Conservation (phyloP, 768 basidiomycete species). For the Lentinus tigrinus region DNA sequence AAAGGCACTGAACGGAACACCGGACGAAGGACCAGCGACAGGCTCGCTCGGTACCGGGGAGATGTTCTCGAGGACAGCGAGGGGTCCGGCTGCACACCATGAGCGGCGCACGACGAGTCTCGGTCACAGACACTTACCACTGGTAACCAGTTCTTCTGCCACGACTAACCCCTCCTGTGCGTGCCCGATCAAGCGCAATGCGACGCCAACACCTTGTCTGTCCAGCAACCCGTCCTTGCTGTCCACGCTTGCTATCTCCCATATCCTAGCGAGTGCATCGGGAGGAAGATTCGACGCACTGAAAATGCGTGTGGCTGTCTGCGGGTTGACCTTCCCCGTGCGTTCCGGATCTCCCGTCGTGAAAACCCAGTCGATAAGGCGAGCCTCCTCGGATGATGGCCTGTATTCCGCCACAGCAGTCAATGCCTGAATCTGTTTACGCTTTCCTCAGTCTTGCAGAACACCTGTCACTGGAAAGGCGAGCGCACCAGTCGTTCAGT, state of each 20-base stretch:
- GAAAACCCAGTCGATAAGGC: constrained; percentile 34
- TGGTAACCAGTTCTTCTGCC: constrained; percentile 39
- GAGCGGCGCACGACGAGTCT: neutral
- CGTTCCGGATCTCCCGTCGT: constrained; percentile 38
- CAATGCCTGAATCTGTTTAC: constrained; percentile 5
- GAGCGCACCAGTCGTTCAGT: constrained; percentile 19
- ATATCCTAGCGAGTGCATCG: constrained; percentile 56
- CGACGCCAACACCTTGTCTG: constrained; percentile 53
- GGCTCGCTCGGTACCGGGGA: constrained; percentile 3
- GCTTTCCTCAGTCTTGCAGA: neutral
- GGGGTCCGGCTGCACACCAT: constrained; percentile 31
- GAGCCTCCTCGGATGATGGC: constrained; percentile 32
- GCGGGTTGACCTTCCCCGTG: constrained; percentile 46
- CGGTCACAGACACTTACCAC: constrained; percentile 40
- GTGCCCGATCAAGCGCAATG: constrained; percentile 64
- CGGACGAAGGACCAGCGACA: constrained; percentile 3
- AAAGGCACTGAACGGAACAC: constrained; percentile 17
- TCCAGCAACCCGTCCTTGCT: constrained; percentile 53
- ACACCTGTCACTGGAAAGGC: no score
- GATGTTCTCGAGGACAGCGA: constrained; percentile 39
- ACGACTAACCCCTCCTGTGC: constrained; percentile 53
- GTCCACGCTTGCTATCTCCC: constrained; percentile 61
- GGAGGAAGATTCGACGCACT: constrained; percentile 51
- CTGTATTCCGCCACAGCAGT: constrained; percentile 9
- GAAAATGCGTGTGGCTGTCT: constrained; percentile 59